A percentile compares a stretch with the other conserved stretches of the same genome.
phyloP scores from a whole-genome alignment of 2,329 filamentous ascomycete species.

The Cordyceps javanica region DNA sequence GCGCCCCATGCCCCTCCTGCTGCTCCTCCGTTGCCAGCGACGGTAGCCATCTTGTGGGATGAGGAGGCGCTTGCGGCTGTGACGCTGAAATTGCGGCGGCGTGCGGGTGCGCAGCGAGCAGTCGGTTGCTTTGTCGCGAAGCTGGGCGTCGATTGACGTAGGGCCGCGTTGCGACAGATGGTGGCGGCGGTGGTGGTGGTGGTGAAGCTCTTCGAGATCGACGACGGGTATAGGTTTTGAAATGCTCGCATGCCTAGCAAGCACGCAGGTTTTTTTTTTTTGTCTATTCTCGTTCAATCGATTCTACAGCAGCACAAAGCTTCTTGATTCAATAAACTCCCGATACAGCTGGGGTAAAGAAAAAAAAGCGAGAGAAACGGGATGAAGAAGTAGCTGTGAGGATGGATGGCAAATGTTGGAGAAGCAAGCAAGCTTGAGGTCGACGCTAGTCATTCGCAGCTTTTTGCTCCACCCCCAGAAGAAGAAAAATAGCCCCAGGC shows the following conservation, averaged over 20 bases:
- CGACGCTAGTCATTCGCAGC: background rate
- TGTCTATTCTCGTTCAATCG: background rate
- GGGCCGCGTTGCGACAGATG: background rate
- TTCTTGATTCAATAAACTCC: too few species aligned
- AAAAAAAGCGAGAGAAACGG: background rate
- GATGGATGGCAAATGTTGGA: too few species aligned
- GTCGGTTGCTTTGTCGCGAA: background rate
- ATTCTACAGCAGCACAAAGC: background rate
- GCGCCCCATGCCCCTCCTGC: conserved; percentile 31
- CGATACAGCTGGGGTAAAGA: too few species aligned
- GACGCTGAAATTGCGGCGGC: background rate
- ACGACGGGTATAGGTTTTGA: background rate
- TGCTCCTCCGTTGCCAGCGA: conserved; percentile 20
- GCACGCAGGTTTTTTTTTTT: background rate
- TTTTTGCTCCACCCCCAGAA: conserved; percentile 7
- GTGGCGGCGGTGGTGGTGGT: too few species aligned
- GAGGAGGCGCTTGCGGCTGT: background rate
- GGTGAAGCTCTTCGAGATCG: conserved; percentile 2
- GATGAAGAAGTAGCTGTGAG: background rate
- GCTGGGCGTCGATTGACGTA: background rate
- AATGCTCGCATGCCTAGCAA: conserved; percentile 7
- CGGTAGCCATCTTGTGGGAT: background rate
- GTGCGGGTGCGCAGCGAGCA: background rate
- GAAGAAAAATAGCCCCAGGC: too few species aligned
- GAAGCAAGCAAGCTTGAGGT: background rate